Conservation (phyloP, 176 grass and related monocot species). For the Triticum monococcum region DNA sequence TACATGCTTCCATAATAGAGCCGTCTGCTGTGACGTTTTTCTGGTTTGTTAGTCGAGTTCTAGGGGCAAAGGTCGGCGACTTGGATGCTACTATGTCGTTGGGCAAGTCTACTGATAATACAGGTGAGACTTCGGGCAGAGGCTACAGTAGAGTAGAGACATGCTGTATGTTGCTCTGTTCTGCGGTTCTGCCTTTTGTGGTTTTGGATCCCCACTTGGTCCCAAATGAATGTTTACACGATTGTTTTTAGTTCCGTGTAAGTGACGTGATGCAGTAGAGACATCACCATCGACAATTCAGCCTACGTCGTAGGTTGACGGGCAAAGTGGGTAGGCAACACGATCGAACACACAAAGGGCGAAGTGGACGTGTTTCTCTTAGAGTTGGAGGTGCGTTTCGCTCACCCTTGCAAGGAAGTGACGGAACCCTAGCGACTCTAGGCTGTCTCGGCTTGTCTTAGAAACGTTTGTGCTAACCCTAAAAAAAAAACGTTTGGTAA, state of each 20-base stretch:
- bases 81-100: not conserved
- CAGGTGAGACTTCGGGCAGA: not conserved
- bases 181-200: not conserved
- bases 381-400: too few species aligned
- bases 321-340: not conserved
- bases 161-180: not conserved
- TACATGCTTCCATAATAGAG: not conserved
- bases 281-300: not conserved
- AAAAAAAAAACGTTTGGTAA: not conserved
- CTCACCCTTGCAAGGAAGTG: not conserved
- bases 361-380: too few species aligned
- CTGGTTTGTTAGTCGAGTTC: not conserved
- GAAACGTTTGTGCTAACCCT: too few species aligned
- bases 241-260: not conserved
- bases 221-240: not conserved
- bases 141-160: not conserved
- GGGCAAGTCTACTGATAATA: not conserved
- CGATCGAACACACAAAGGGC: too few species aligned
- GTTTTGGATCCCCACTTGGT: not conserved
- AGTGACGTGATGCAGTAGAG: not conserved
- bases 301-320: not conserved
- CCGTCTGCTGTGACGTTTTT: not conserved
- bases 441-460: not conserved
- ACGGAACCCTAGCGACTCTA: not conserved
- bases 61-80: not conserved